These are phyloP conservation scores for Aspergillus chevalieri DNA, from an alignment of 2,329 filamentous ascomycete genomes.

Conservation along the genomic window DNA sequence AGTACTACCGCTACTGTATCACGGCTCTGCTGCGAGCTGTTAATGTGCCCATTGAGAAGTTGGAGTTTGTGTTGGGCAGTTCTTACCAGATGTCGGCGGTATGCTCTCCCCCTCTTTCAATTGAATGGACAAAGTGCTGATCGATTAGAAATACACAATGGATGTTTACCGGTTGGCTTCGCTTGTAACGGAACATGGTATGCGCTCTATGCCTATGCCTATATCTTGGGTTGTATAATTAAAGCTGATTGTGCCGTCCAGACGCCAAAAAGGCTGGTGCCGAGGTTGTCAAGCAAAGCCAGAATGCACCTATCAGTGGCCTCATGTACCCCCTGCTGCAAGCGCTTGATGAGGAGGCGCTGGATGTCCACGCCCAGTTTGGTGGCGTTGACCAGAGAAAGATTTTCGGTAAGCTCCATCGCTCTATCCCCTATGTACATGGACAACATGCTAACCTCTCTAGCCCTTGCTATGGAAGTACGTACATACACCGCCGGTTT, in stretches of 20 bases:
- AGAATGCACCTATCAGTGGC: constrained; percentile 65
- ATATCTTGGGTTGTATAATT: background rate
- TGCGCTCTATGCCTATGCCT: background rate
- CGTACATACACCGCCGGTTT: background rate
- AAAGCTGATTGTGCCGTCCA: background rate
- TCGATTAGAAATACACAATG: constrained; percentile 60
- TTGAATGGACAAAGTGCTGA: constrained; percentile 30
- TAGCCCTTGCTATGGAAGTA: background rate
- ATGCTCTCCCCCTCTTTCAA: background rate
- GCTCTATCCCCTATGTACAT: background rate
- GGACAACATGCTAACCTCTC: background rate
- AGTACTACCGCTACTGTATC: constrained; percentile 76
- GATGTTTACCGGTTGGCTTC: constrained; percentile 72
- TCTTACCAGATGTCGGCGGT: constrained; percentile 57
- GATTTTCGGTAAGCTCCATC: constrained; percentile 46
- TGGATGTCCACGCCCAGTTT: constrained; percentile 82
- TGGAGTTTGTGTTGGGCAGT: constrained; percentile 79
- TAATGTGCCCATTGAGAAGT: constrained; percentile 67
- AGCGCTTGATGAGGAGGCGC: constrained; percentile 79
- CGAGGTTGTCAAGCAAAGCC: constrained; percentile 86
- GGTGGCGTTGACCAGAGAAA: constrained; percentile 52
- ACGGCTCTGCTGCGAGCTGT: constrained; percentile 67
- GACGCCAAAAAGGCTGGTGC: constrained; percentile 81
- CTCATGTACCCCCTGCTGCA: constrained; percentile 72
- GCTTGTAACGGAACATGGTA: constrained; percentile 51